Base-by-base conservation (phyloP, 1,284 basidiomycete genomes). In the Peniophora sp. region DNA sequence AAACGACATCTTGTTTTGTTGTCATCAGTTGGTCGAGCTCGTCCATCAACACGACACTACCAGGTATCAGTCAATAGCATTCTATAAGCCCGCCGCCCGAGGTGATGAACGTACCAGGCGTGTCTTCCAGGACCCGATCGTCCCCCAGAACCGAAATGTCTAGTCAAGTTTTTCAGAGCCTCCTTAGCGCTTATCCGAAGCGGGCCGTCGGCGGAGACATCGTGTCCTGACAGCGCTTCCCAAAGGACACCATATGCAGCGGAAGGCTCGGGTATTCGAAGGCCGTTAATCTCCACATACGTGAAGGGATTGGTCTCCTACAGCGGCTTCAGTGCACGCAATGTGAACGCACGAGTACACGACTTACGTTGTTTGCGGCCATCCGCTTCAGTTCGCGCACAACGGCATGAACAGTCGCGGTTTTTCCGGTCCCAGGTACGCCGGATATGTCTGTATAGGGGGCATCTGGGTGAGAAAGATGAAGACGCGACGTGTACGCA, bases 391-490 rank as follows among this genome's bases (percentile, higher is more conserved):
- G 75, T 62, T 95, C 90, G 42, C 89, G 79, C 37, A 97, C 81
- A 14, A 96, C 88, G 1, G 89, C 89, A 60, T 96, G 92, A 0
- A 99, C 94, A 0, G 97, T 99, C 0, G 97, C 97, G 2, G 97
- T 99, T 71, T 99, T 99, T 2, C 97, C 96, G 8, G 96, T 98
- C 1, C 97, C 97, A 8, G 97, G 97, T 1, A 98, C 93, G 18
- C 96, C 97, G 3, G 95, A 96, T 45, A 99, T 95, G 66, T 96
- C 92, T 95, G 47, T 8, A 48, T 37, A 22, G 24, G 12, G 23
- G 18, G 22, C 36, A 22, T 32, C 17, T 47, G 8, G 48, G 22
- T 14, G 23, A 10, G 6, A 47, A 22, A 11, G 10, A 10, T 24
- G 46, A 42, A 49, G 17, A 41, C 8, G 15, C 37, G 15, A 8